These are phyloP conservation scores for Kwoniella newhampshirensis DNA, from an alignment of 768 basidiomycete genomes.

Conservation along the genomic window DNA sequence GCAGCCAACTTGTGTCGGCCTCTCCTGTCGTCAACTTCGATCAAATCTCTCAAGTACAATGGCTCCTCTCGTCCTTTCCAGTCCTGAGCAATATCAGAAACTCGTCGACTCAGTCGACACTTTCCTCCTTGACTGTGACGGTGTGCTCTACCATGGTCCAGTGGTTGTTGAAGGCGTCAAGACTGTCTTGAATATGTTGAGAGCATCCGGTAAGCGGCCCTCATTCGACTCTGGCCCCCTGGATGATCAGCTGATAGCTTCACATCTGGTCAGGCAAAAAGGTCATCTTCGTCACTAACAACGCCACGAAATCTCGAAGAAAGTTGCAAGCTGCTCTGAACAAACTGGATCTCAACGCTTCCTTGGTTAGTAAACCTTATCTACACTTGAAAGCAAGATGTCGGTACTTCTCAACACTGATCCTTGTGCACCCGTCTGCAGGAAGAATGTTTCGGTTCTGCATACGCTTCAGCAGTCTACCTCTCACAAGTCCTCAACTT, in stretches of 20 bases:
- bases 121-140: slow-evolving; percentile 95
- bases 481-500: slow-evolving; percentile 84
- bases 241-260: not conserved
- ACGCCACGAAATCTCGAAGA: slow-evolving; percentile 86
- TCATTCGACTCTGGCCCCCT: not conserved
- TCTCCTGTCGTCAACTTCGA: too few species aligned
- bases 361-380: slow-evolving; percentile 64
- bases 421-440: slow-evolving; percentile 48
- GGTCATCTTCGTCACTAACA: slow-evolving; percentile 93
- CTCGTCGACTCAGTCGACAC: slow-evolving; percentile 73
- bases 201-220: slow-evolving; percentile 64
- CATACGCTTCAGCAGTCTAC: slow-evolving; percentile 79
- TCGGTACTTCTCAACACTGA: not conserved
- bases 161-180: slow-evolving; percentile 72
- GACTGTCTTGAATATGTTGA: slow-evolving; percentile 70
- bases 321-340: slow-evolving; percentile 91
- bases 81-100: slow-evolving; percentile 51
- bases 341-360: slow-evolving; percentile 76
- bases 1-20: too few species aligned
- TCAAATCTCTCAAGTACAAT: slow-evolving; percentile 1
- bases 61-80: slow-evolving; percentile 29
- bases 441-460: slow-evolving; percentile 97
- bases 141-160: slow-evolving; percentile 88
- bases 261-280: slow-evolving; percentile 64
- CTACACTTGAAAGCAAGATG: not conserved